A percentile compares a stretch with the other conserved stretches of the same genome.
These are phyloP conservation scores for Sophora flavescens DNA, from an alignment of 306 rosid species.

Conservation along the genomic window DNA sequence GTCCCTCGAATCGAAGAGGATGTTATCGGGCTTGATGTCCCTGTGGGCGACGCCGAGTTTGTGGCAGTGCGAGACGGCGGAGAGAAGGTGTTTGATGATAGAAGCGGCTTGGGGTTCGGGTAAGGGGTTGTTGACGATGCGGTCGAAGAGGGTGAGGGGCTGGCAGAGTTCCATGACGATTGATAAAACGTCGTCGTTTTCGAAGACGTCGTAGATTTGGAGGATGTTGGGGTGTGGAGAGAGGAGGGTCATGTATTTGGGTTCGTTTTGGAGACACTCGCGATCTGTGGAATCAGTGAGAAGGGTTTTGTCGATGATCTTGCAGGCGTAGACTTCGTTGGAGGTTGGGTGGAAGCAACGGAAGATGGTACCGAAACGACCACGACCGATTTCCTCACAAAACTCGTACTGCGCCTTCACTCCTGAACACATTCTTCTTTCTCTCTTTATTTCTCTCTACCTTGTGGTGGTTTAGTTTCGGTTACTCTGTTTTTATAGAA, in stretches of 20 bases:
- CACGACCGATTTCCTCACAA: conserved; percentile 85
- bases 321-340: conserved; percentile 65
- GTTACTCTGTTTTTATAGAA: conserved; percentile 38
- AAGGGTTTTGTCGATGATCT: conserved; percentile 66
- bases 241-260: conserved; percentile 74
- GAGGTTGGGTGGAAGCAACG: conserved; percentile 63
- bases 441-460: neutral
- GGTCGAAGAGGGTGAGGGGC: conserved; percentile 73
- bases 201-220: conserved; percentile 61
- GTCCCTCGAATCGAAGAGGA: conserved; percentile 61
- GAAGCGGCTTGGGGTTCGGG: conserved; percentile 61
- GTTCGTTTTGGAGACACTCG: conserved; percentile 78
- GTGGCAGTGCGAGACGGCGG: conserved; percentile 78
- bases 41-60: conserved; percentile 73
- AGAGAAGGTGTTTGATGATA: conserved; percentile 60
- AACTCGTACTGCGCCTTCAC: conserved; percentile 64
- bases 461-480: neutral
- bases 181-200: conserved; percentile 61
- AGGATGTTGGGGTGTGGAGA: conserved; percentile 84
- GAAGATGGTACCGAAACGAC: conserved; percentile 77
- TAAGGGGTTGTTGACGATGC: conserved; percentile 47
- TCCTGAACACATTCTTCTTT: conserved; percentile 60
- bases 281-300: conserved; percentile 73
- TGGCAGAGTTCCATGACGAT: conserved; percentile 81
- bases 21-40: conserved; percentile 79